Evolutionary conservation across 306 rosid species (phyloP), one percentile per base, ranked within the genome.

Genomic region (Cicer yamashitae): DNA sequence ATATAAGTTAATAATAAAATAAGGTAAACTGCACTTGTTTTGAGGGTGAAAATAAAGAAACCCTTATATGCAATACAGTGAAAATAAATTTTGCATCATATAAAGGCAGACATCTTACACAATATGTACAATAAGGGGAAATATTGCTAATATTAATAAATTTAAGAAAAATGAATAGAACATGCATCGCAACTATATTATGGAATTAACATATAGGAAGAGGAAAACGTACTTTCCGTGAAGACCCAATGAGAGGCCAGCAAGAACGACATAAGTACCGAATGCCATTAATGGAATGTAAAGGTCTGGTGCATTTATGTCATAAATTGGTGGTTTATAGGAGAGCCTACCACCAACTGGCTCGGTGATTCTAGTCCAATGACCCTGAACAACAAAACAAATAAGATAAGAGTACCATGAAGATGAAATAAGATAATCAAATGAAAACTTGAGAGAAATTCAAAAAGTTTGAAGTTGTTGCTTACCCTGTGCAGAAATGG

Each of bases 321-420:
- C 99, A 84, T 89, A 92, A 56, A 94, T 79, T 40, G 97, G 99
- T 53, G 99, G 97, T 77, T 90, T 94, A 82, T 94, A 94, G 25
- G 97, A 90, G 0, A 94, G 93, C 77, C 99, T 86, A 69, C 99
- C 99, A 51, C 99, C 99, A 0, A 92, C 97, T 56, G 99, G 99
- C 81, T 94, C 97, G 17, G 97, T 90, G 65, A 94, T 90, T 74
- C 99, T 78, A 47, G 99, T 94, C 99, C 99, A 94, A 71, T 94
- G 97, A 54, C 99, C 99, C 99, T 94, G 84, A 79, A 79, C 10
- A n/a, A 59, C 52, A 61, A 79, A 62, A 78, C 50, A 46, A 81
- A 73, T 51, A 46, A n/a, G 5, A 78, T 45, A 52, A 48, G 37
- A 15, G 39, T 38, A 67, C 25, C 7, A 34, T 7, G 67, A 74